These are phyloP conservation scores for Geotrichum aggregatum DNA, from an alignment of 1,139 yeast genomes.

Conservation along the genomic window DNA sequence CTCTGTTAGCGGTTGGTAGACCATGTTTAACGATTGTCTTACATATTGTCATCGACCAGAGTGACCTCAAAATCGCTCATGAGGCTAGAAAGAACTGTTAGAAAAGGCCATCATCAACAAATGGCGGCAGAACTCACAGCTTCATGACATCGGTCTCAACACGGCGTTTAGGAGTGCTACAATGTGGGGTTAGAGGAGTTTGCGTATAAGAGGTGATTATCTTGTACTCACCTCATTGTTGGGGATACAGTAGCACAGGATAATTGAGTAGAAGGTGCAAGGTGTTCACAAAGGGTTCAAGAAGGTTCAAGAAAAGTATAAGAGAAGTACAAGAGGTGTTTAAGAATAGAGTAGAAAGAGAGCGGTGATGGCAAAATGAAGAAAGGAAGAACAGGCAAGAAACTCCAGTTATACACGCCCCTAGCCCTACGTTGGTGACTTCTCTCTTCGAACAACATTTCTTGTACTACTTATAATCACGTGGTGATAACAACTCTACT, in stretches of 20 bases:
- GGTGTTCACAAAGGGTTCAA: background rate
- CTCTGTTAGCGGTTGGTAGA: background rate
- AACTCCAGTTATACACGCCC: no score
- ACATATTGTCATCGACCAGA: slow-evolving; percentile 76
- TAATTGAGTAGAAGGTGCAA: background rate
- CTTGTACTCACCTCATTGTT: slow-evolving; percentile 7
- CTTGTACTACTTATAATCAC: no score
- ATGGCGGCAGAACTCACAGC: slow-evolving; percentile 46
- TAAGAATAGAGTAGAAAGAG: background rate
- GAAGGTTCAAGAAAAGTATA: background rate
- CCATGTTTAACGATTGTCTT: slow-evolving; percentile 13
- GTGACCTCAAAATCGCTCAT: slow-evolving; percentile 93
- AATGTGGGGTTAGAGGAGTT: background rate
- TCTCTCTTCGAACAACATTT: no score
- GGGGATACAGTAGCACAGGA: background rate
- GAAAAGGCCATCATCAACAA: background rate
- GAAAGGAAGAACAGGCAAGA: no score
- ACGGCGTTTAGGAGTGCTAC: slow-evolving; percentile 74
- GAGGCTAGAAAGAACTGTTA: slow-evolving; percentile 43
- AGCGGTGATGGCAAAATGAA: background rate
- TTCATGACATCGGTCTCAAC: slow-evolving; percentile 97
- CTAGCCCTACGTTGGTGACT: no score
- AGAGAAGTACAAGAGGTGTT: background rate
- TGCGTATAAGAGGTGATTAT: background rate
- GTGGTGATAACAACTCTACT: no score